These are phyloP conservation scores for Paratrypanosoma confusum DNA, from an alignment of 208 protist genomes.

Conservation along the genomic window DNA sequence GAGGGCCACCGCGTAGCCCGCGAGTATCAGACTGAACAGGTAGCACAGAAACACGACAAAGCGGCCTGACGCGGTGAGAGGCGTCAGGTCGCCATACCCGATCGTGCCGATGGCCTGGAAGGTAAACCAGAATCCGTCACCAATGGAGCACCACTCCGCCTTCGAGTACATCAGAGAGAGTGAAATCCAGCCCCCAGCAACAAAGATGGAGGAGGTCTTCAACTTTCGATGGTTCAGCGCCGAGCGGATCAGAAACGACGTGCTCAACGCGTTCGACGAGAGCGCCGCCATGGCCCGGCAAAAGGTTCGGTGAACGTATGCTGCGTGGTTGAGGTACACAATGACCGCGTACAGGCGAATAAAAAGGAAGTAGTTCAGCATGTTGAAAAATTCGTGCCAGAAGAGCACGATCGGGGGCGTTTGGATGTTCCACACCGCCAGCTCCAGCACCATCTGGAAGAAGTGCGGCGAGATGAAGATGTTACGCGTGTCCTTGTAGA, in stretches of 20 bases:
- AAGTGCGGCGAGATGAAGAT: slow-evolving; percentile 67
- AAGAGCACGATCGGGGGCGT: slow-evolving; percentile 46
- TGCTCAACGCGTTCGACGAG: slow-evolving; percentile 32
- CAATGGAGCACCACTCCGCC: slow-evolving; percentile 24
- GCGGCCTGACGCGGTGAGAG: slow-evolving; percentile 28
- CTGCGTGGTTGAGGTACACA: slow-evolving; percentile 54
- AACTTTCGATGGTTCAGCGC: slow-evolving; percentile 30
- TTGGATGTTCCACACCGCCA: slow-evolving; percentile 57
- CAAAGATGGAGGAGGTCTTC: slow-evolving; percentile 13
- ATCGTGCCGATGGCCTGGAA: slow-evolving; percentile 68
- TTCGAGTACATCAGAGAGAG: slow-evolving; percentile 40
- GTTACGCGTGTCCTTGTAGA: slow-evolving; percentile 35
- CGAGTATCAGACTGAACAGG: slow-evolving; percentile 18
- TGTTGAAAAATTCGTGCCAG: slow-evolving; percentile 28
- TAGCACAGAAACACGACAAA: slow-evolving; percentile 37
- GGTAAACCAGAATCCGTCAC: slow-evolving; percentile 60
- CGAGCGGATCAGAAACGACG: slow-evolving; percentile 54
- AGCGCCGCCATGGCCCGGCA: slow-evolving; percentile 51
- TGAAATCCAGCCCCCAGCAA: slow-evolving; percentile 28
- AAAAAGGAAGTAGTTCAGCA: slow-evolving; percentile 65
- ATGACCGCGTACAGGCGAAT: slow-evolving; percentile 56
- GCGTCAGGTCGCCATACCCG: slow-evolving; percentile 68
- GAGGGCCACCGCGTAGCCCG: slow-evolving; percentile 16
- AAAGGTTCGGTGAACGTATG: slow-evolving; percentile 56
- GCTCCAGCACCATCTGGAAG: slow-evolving; percentile 44